Conservation (phyloP, 1,284 basidiomycete genomes). For the Tilletia walkeri region DNA sequence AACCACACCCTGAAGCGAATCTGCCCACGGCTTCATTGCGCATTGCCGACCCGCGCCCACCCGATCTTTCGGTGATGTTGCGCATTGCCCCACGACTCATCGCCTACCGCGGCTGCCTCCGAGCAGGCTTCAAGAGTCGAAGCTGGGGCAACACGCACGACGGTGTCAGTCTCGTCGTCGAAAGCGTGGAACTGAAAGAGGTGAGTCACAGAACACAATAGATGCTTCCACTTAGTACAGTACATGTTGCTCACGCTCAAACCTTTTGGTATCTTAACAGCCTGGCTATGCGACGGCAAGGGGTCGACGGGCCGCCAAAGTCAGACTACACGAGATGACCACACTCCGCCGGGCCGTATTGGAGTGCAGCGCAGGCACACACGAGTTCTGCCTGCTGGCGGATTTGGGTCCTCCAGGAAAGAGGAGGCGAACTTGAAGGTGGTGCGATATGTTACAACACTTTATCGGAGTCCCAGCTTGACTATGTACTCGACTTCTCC, state of each 20-base stretch:
- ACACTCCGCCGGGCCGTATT: conserved; percentile 21
- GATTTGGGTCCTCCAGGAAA: too few relatives aligned
- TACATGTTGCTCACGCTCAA: background rate
- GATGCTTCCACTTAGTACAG: background rate
- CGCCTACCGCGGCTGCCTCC: conserved; percentile 60
- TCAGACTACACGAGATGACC: conserved; percentile 36
- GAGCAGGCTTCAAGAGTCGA: conserved; percentile 60
- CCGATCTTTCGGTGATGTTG: conserved; percentile 59
- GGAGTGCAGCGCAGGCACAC: background rate
- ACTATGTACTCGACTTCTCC: too few relatives aligned
- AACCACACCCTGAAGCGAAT: background rate
- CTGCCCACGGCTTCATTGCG: background rate
- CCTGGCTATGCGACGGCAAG: conserved; percentile 38
- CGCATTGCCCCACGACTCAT: conserved; percentile 61
- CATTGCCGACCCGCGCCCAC: conserved; percentile 16
- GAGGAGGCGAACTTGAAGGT: too few relatives aligned
- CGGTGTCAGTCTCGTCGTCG: conserved; percentile 61
- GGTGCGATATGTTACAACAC: too few relatives aligned
- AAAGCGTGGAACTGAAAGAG: conserved; percentile 58
- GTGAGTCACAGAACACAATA: conserved; percentile 40
- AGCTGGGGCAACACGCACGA: conserved; percentile 65
- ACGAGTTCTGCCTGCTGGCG: too few relatives aligned
- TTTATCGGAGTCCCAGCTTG: too few relatives aligned
- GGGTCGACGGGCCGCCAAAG: conserved; percentile 35
- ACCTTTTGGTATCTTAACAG: conserved; percentile 16